Base-by-base conservation (phyloP, 768 basidiomycete genomes). In the Coprinopsis marcescibilis region DNA sequence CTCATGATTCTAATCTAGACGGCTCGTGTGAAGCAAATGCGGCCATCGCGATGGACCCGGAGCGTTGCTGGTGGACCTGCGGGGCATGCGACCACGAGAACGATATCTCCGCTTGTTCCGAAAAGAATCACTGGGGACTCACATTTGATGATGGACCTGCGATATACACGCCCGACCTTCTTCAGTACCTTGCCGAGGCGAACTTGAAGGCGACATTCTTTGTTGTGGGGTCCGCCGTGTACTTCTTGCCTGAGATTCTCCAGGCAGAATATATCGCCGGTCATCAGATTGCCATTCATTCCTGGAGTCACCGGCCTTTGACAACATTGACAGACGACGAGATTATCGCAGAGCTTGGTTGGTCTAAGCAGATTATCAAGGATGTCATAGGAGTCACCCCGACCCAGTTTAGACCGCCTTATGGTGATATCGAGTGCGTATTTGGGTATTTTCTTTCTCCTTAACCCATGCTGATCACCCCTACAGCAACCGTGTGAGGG, bases 311-410 rank as follows among this genome's bases (percentile, higher is more conserved):
- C 62, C 72, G 78, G 2, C 53, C 70, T 5, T 67, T 89, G 53
- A 91, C 88, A 30, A 85, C 84, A 1, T 65, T 85, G 48, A 69
- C 83, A 24, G 91, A 84, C 59, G 85, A 89, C 46, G 63, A 85
- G 55, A 79, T 90, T 56, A 85, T 93, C 48, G 89, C 89, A 34
- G 89, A 92, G 61, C 69, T 94, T 23, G 89, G 86, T 3, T 94
- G 89, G 89, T 76, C 83, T 3, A 85, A 76, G 64, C 83, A 92
- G 65, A 71, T 83, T 49, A 91, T 94, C 65, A 81, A 80, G 60
- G 87, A 92, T 59, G 75, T 85, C 37, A 66, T 81, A 26, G 90
- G 83, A 41, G 80, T 85, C 14, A 82, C 85, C 0, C 88, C 88
- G 20, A 78, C 77, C 55, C 78, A 72, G 61, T 84, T 85, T 80